These are phyloP conservation scores for Aspergillus tubingensis DNA, from an alignment of 2,329 filamentous ascomycete genomes.

Conservation along the genomic window DNA sequence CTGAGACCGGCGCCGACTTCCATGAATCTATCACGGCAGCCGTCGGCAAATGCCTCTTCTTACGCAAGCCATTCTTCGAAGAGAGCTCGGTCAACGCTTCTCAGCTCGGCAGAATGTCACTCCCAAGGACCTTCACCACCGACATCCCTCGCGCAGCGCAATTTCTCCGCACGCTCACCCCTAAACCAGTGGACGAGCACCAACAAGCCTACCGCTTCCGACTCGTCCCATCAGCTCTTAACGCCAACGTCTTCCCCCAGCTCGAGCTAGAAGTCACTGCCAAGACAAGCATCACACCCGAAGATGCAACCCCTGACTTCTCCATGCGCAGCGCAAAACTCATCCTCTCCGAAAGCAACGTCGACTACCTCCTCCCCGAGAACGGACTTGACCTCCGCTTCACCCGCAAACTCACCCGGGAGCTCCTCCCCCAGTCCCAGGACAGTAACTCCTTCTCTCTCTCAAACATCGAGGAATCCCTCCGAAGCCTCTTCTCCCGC, in stretches of 20 bases:
- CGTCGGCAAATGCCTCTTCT: slow-evolving; percentile 44
- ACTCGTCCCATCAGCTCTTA: slow-evolving; percentile 33
- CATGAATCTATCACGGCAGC: slow-evolving; percentile 40
- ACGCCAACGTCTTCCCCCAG: slow-evolving; percentile 29
- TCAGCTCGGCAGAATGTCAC: slow-evolving; percentile 33
- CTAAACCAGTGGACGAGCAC: slow-evolving; percentile 16
- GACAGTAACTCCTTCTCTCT: slow-evolving; percentile 11
- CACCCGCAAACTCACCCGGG: slow-evolving; percentile 33
- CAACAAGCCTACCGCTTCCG: slow-evolving; percentile 31
- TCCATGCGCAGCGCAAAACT: slow-evolving; percentile 33
- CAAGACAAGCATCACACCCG: background rate
- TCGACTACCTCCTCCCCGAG: slow-evolving; percentile 45
- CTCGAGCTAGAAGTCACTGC: slow-evolving; percentile 37
- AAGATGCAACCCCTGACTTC: slow-evolving; percentile 14
- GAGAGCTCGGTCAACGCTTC: slow-evolving; percentile 29
- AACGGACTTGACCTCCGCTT: slow-evolving; percentile 43
- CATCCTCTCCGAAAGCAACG: slow-evolving; percentile 31
- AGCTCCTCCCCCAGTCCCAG: slow-evolving; percentile 25
- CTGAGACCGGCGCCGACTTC: slow-evolving; percentile 12
- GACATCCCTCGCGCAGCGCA: slow-evolving; percentile 36
- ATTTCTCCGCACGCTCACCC: slow-evolving; percentile 34
- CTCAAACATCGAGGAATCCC: slow-evolving; percentile 23
- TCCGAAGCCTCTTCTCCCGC: slow-evolving; percentile 26
- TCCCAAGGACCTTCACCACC: slow-evolving; percentile 35
- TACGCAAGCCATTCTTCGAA: slow-evolving; percentile 25